Evolutionary conservation across 768 basidiomycete genomes (phyloP), one percentile per base, ranked within the genome.

Genomic region (Collybia nuda): DNA sequence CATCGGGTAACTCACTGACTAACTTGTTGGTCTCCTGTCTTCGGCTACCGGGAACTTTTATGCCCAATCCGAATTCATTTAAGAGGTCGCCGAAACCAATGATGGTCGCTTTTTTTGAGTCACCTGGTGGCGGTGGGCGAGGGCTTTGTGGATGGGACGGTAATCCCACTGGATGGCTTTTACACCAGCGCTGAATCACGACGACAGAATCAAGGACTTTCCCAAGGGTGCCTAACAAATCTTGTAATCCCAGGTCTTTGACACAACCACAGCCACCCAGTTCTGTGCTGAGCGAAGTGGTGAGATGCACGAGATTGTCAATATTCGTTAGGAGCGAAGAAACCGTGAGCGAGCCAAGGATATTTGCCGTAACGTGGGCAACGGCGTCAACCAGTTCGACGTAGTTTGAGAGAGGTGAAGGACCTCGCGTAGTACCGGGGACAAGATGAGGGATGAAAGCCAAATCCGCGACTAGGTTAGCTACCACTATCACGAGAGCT

Each of bases 51-150:
- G 57, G 39, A 15, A 54, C 55, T 28, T 57, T 51, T 3, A 28
- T 47, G 22, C 47, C 48, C 28, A 66, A 48, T 23, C 61, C 61
- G n/a, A 64, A 50, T 4, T 40, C 26, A 11, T 50, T 39, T 17
- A 65, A 48, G 17, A 68, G 56, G n/a, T 55, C 48, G 23, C 64
- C 58, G 14, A 66, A 49, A 21, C 58, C 58, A 15, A 67, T 42
- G 21, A 65, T 48, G 39, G 65, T 53, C 17, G 63, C 63, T 24
- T 49, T 44, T 41, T 62, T 53, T 4, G 36, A 24, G 1, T 39
- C 28, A 35, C 51, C 50, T 15, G 45, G 36, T 2, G 36, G 26
- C 17, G 39, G 37, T 32, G 40, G 6, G 43, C 37, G 4, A 32
- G 35, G 5, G 11, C 23, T 38, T 38, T 52, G 12, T 19, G 49